Evolutionary conservation across 176 grass and related monocot genomes (phyloP).

Genomic region (Tuctoria greenei): DNA sequence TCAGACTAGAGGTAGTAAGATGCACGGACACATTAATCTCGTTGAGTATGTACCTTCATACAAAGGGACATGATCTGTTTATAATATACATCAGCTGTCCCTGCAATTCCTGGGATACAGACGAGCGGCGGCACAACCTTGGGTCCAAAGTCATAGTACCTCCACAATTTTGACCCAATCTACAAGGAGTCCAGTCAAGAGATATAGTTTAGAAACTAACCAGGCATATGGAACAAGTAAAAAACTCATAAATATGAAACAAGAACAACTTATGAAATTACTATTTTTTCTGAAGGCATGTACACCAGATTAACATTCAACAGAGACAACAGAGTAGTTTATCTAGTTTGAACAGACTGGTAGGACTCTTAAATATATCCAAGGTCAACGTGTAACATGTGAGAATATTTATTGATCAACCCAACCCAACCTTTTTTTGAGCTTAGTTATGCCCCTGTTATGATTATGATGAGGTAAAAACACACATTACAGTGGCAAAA

Average conservation of each 20-base stretch:
- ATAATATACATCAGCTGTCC: conserved; percentile 97
- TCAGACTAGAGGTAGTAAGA: conserved; percentile 2
- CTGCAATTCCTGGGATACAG: conserved; percentile 95
- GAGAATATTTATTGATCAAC: neutral
- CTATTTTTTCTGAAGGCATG: neutral
- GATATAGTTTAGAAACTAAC: conserved; percentile 11
- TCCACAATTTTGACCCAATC: conserved; percentile 93
- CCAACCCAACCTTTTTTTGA: neutral
- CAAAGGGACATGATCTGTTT: conserved; percentile 96
- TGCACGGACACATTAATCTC: neutral
- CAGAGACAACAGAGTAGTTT: neutral
- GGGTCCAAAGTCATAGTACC: conserved; percentile 97
- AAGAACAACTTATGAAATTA: neutral
- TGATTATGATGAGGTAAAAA: neutral
- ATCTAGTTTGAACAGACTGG: neutral
- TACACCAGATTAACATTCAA: conserved; percentile 1
- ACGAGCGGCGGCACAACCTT: conserved; percentile 81
- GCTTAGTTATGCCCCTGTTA: neutral
- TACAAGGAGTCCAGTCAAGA: conserved; percentile 36
- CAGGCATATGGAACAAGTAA: conserved; percentile 13
- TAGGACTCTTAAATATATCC: neutral
- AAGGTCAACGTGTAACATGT: neutral
- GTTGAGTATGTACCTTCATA: conserved; percentile 60
- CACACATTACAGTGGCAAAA: neutral
- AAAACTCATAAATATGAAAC: conserved; percentile 5